Evolutionary conservation across 352 stramenopile species (phyloP), one percentile per base, ranked within the genome.

Genomic region (Thalassiosira tumida): DNA sequence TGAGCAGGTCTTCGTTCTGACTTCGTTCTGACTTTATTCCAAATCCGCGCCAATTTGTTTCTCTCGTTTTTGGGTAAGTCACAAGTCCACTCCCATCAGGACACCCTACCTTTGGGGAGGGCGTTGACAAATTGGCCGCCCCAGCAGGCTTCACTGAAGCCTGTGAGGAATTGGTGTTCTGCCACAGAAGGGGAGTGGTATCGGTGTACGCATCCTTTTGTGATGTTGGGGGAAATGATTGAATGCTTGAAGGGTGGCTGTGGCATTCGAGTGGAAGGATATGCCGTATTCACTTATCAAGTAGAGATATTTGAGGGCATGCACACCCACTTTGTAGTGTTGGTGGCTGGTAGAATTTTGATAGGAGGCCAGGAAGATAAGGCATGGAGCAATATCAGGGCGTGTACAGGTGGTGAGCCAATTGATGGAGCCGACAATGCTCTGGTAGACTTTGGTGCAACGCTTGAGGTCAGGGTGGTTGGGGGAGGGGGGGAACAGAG

Each of bases 321-420:
- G n/a, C 5, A 76, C 37, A 24, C 5, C 47, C 17, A 37, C 7
- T 21, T 67, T 64, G 26, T 43, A 67, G 35, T 81, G 74, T 40
- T 70, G 50, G 26, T 83, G 33, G 33, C 1, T 38, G 5, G 38
- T 38, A 5, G 2, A n/a, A 5, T 72, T 50, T 21, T 31, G 41
- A 41, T 73, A 83, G n/a, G 50, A 73, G 33, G 75, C 75, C 1
- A 83, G 31, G 54, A 83, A 83, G 51, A 35, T 51, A 21, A 83
- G n/a, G 35, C 10, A 17, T 3, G 75, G 50, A n/a, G 50, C 26
- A 31, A 83, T 50, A 73, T 83, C 47, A 2, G 75, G 75, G 1
- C 51, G 29, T n/a, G 75, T 73, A 41, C 35, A 72, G 43, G 38
- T 73, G 17, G 75, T n/a, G 13, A 83, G 75, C 75, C 51, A 83